Percentiles rank a stretch among this genome's conserved stretches.
These are phyloP conservation scores for Fusarium veterinarium DNA, from an alignment of 2,329 filamentous ascomycete genomes.

Conservation along the genomic window DNA sequence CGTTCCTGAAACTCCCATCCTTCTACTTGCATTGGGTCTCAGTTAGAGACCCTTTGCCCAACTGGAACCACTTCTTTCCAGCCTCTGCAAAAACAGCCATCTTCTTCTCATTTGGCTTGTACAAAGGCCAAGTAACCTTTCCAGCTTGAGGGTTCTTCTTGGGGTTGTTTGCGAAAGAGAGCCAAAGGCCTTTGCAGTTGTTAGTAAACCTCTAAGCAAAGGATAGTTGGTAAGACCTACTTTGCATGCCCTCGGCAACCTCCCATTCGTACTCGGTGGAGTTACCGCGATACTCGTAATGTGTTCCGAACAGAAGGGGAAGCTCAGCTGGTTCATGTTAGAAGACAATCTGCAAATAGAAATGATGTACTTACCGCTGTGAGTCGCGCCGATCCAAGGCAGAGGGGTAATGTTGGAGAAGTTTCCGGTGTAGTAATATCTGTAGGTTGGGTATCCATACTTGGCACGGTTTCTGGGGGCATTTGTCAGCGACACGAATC, in stretches of 20 bases:
- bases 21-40: background rate
- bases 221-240: fast-evolving
- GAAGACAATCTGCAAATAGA: too few species aligned
- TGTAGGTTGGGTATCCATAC: conserved; percentile 12
- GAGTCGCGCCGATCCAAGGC: conserved; percentile 6
- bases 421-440: conserved; percentile 19
- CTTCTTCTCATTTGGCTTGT: background rate
- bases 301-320: conserved; percentile 11
- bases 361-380: background rate
- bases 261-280: conserved; percentile 19
- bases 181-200: background rate
- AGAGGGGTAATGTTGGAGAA: conserved; percentile 17
- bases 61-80: conserved; percentile 3
- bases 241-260: conserved; percentile 7
- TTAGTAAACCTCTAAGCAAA: background rate
- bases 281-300: conserved; percentile 15
- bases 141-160: background rate
- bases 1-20: too few species aligned
- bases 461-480: background rate
- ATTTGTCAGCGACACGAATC: fast-evolving
- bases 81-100: conserved; percentile 7
- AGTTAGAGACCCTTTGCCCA: background rate
- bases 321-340: background rate
- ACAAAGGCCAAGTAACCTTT: conserved; percentile 2
- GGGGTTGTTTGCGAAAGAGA: background rate